phyloP scores from a whole-genome alignment of 257 asterid genomes.

The Osmanthus fragrans region DNA sequence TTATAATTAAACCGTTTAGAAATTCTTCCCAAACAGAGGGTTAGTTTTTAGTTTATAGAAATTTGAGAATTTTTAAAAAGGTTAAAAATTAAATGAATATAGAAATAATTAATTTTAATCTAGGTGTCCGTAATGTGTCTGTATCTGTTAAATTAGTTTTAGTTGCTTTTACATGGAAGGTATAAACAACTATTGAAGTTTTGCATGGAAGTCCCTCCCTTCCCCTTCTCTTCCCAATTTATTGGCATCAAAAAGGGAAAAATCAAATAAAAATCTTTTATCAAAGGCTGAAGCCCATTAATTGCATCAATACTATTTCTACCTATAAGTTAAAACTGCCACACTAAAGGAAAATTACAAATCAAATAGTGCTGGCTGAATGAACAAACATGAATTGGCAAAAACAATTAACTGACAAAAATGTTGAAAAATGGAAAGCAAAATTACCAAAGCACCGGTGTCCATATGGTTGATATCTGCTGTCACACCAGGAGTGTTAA shows the following conservation, averaged over 20 bases:
- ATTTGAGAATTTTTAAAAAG: background rate
- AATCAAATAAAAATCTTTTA: no score
- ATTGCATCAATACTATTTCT: background rate
- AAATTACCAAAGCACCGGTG: conserved; percentile 78
- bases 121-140: background rate
- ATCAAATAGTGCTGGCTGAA: background rate
- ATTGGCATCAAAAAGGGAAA: no score
- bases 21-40: no score
- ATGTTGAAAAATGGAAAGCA: conserved; percentile 5
- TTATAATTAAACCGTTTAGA: no score
- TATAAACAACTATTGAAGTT: no score
- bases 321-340: background rate
- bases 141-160: background rate
- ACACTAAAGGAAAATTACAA: no score
- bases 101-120: background rate
- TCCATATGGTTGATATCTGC: conserved; percentile 96
- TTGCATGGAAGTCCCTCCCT: background rate
- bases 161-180: background rate
- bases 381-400: background rate
- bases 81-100: background rate
- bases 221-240: background rate
- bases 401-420: background rate
- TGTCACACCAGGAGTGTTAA: conserved; percentile 82
- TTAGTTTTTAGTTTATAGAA: background rate
- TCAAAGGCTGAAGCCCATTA: background rate